Conservation (phyloP, 164 flowering plant genomes). For the Cinnamomum micranthum region DNA sequence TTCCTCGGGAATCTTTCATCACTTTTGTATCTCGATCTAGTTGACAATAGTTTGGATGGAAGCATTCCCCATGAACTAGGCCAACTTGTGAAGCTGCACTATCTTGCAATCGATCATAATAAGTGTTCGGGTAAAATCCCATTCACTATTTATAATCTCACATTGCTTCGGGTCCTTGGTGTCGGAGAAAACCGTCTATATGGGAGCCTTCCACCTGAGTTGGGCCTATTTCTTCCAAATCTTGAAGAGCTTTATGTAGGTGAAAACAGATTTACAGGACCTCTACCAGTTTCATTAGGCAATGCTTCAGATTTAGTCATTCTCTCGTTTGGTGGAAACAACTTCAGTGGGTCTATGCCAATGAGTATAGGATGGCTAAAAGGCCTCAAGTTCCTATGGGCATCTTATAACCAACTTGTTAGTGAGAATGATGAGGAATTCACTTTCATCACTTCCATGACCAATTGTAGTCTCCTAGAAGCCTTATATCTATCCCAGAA, state of each 20-base stretch:
- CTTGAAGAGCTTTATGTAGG: background rate
- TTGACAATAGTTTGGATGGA: background rate
- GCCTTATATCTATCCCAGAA: rapidly evolving
- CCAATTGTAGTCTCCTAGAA: background rate
- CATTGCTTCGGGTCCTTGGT: no score
- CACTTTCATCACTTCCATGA: background rate
- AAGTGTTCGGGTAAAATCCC: background rate
- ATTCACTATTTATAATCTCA: background rate
- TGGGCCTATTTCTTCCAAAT: no score
- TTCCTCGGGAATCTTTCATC: conserved; percentile 44
- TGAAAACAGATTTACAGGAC: background rate
- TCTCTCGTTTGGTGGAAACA: background rate
- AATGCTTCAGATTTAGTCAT: background rate
- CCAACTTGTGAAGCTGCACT: background rate
- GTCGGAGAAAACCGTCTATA: no score
- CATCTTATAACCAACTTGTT: background rate
- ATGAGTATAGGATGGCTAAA: background rate
- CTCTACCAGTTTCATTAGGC: background rate
- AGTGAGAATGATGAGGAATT: background rate
- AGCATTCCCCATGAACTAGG: background rate
- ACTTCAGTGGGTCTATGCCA: background rate
- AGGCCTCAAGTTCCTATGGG: background rate
- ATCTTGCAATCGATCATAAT: background rate
- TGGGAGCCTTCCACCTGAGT: no score
- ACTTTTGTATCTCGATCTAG: conserved; percentile 33